phyloP scores from a whole-genome alignment of 768 basidiomycete genomes.

The Russula virescens region DNA sequence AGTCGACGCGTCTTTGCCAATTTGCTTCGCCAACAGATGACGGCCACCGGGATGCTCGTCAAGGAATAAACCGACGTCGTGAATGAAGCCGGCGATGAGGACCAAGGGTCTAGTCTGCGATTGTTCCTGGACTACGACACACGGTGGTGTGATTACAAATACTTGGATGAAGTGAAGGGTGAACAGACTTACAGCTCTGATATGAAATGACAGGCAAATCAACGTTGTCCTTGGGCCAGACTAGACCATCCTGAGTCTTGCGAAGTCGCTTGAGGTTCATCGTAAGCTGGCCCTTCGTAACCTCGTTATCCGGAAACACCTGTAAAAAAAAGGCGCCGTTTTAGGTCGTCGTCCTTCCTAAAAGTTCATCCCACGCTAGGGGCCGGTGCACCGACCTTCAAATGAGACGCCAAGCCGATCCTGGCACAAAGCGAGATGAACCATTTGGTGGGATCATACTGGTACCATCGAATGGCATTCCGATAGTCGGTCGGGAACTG shows the following conservation, averaged over 20 bases:
- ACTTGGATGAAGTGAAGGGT: no score
- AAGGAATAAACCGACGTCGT: slow-evolving; percentile 78
- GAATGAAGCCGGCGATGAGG: slow-evolving; percentile 89
- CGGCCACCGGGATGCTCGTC: slow-evolving; percentile 90
- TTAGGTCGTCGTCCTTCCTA: background rate
- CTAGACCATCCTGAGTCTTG: slow-evolving; percentile 63
- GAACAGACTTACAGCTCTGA: background rate
- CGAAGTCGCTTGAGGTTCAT: slow-evolving; percentile 88
- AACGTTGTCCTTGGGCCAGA: slow-evolving; percentile 68
- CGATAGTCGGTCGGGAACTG: slow-evolving; percentile 96
- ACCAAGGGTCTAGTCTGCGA: slow-evolving; percentile 71
- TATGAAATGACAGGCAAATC: background rate
- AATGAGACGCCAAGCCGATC: slow-evolving; percentile 52
- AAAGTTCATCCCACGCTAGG: background rate
- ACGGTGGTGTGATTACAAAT: background rate
- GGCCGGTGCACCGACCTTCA: slow-evolving; percentile 37
- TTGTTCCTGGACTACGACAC: slow-evolving; percentile 63
- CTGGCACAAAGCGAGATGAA: slow-evolving; percentile 62
- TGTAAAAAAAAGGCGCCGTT: slow-evolving; percentile 9
- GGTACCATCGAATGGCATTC: slow-evolving; percentile 91
- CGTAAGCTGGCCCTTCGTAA: slow-evolving; percentile 82
- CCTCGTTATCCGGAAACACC: slow-evolving; percentile 61
- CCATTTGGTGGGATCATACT: slow-evolving; percentile 90
- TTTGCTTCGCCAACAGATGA: slow-evolving; percentile 72
- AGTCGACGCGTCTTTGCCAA: slow-evolving; percentile 86